phyloP scores from a whole-genome alignment of 2,329 filamentous ascomycete species.

The Fusarium secorum region DNA sequence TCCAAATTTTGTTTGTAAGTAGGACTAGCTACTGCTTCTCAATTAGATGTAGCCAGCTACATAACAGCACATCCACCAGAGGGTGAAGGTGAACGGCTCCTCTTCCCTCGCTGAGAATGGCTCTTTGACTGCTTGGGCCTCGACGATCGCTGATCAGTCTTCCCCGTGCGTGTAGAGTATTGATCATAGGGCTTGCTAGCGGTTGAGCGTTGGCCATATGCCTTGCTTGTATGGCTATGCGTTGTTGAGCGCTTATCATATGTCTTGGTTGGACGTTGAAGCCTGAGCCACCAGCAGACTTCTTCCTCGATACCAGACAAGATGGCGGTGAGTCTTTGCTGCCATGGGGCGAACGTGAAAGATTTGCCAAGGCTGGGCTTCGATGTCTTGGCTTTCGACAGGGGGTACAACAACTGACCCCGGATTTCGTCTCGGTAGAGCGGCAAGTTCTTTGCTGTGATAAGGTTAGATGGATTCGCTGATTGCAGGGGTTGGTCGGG shows the following conservation, averaged over 20 bases:
- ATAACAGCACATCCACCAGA: slow-evolving; percentile 20
- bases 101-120: neutral
- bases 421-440: slow-evolving; percentile 25
- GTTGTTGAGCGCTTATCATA: slow-evolving; percentile 1
- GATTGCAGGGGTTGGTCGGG: neutral
- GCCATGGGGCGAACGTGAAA: slow-evolving; percentile 22
- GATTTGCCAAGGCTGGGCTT: slow-evolving; percentile 4
- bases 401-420: slow-evolving; percentile 20
- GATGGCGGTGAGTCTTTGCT: slow-evolving; percentile 18
- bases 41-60: slow-evolving; percentile 8
- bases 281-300: slow-evolving; percentile 25
- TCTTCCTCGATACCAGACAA: slow-evolving; percentile 19
- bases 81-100: slow-evolving; percentile 15
- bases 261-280: slow-evolving; percentile 5
- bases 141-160: slow-evolving; percentile 9
- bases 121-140: neutral
- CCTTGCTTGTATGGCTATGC: neutral
- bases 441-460: slow-evolving; percentile 27
- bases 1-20: neutral
- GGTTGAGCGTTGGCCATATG: neutral
- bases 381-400: slow-evolving; percentile 22
- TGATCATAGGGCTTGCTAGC: slow-evolving; percentile 10
- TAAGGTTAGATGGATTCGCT: neutral
- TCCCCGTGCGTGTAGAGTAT: neutral
- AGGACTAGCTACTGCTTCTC: neutral